Base-by-base conservation (phyloP, 768 basidiomycete genomes). In the Phylloporus sp. region DNA sequence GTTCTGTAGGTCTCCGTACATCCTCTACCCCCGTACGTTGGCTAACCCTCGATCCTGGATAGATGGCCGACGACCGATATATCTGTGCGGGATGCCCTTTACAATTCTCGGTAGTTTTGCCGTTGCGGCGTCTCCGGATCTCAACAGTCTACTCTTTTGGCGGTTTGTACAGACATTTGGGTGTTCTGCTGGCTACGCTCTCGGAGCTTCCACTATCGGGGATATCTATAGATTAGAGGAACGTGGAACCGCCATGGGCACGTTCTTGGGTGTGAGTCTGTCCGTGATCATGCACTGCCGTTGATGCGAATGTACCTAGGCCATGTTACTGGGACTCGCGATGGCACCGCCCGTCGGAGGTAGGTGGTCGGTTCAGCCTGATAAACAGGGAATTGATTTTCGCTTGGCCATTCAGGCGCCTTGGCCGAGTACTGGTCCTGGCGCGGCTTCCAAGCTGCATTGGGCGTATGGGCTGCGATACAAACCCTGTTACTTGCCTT, bases 61-160 rank as follows among this genome's bases (percentile, higher is more conserved):
- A 86, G 84, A 88, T 67, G 87, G 88, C 4, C 72, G 86, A 3
- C 68, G 79, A 18, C 69, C 71, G 0, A 67, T 86, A 10, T 88
- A 83, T 53, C 66, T 88, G 4, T 62, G 63, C 20, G 75, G 75
- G 5, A 66, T 85, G 9, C 85, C 86, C 0, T 63, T 86, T 27
- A 70, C 81, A 26, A 69, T 75, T 27, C 38, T 82, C 0, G 82
- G 76, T 0, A 82, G 82, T 7, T 55, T 84, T 1, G 84, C 82
- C 0, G 82, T 84, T 0, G 77, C 80, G 0, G 48, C 66, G 0
- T 71, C 82, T 1, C 58, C 26, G 62, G 81, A 5, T 65, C 66
- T 58, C 7, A 1, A 56, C 68, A 14, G 18, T 21, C 65, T 90
- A 6, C 70, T 90, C 53, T 64, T 76, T n/a, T 82, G 78, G 68